Evolutionary conservation across 164 flowering plant species (phyloP).

Genomic region (Annona cherimola): DNA sequence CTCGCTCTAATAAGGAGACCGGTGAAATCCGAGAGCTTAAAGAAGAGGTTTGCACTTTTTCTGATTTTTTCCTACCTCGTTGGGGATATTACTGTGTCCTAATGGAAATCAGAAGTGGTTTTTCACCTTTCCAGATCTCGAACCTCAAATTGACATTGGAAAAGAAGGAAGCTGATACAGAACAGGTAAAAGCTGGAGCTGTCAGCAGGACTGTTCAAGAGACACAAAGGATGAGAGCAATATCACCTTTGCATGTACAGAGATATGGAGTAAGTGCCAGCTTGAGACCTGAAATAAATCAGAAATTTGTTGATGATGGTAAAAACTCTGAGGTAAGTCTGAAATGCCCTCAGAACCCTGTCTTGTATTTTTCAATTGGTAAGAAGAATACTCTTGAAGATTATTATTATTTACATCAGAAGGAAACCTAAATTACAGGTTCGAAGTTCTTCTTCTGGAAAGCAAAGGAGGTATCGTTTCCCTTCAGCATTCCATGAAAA

Average conservation of each 20-base stretch:
- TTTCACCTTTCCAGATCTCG: conserved; percentile 41
- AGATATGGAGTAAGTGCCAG: conserved; percentile 29
- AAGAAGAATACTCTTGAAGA: not conserved
- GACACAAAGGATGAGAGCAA: conserved; percentile 34
- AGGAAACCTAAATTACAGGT: conserved; percentile 31
- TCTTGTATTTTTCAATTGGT: not conserved
- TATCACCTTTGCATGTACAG: conserved; percentile 55
- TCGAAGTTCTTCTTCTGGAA: conserved; percentile 75
- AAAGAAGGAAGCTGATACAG: conserved; percentile 68
- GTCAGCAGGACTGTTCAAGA: conserved; percentile 24
- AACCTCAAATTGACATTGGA: conserved; percentile 53
- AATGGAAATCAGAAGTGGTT: not conserved
- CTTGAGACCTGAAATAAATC: conserved; percentile 41
- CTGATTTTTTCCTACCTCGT: not conserved
- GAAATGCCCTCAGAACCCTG: not conserved
- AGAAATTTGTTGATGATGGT: conserved; percentile 32
- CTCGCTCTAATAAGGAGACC: conserved; percentile 74
- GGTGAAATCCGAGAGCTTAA: conserved; percentile 68
- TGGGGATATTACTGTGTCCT: not conserved
- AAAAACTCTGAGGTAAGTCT: conserved; percentile 48
- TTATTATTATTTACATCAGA: not conserved
- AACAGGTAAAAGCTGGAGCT: conserved; percentile 40
- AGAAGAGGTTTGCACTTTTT: conserved; percentile 54
- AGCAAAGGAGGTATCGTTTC: conserved; percentile 57
- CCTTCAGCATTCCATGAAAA: conserved; percentile 47